Conservation (phyloP, 2,329 filamentous ascomycete species). For the Arthrocladium fulminans region DNA sequence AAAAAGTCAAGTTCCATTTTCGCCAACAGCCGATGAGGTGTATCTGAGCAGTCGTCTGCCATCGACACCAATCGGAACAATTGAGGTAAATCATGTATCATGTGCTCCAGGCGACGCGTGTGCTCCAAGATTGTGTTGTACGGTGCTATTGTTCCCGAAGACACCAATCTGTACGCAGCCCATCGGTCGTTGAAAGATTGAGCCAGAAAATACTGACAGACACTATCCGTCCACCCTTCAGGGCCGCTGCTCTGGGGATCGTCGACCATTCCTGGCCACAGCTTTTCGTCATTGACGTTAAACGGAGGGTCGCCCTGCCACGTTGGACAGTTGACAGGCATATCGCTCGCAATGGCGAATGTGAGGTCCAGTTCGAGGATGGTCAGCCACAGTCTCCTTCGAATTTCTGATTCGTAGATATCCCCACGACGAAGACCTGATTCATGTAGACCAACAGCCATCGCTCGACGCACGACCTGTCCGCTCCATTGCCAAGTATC, state of each 20-base stretch:
- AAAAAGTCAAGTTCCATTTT: conserved; percentile 25
- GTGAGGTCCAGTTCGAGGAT: conserved; percentile 26
- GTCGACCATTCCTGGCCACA: conserved; percentile 11
- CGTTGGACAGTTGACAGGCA: conserved; percentile 18
- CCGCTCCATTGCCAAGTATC: conserved; percentile 18
- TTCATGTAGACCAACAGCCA: conserved; percentile 18
- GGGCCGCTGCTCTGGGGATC: conserved; percentile 12
- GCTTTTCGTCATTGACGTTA: conserved; percentile 20
- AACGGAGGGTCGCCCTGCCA: conserved; percentile 15
- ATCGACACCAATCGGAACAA: conserved; percentile 17
- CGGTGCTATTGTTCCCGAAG: conserved; percentile 6
- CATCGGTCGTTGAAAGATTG: conserved; percentile 18
- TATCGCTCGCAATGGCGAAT: conserved; percentile 20
- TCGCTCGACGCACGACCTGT: conserved; percentile 16
- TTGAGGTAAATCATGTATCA: conserved; percentile 17
- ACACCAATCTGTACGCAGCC: conserved; percentile 16
- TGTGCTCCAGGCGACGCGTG: conserved; percentile 17
- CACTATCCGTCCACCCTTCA: conserved; percentile 20
- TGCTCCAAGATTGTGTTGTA: conserved; percentile 16
- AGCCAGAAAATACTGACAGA: conserved; percentile 21
- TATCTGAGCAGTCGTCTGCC: conserved; percentile 18
- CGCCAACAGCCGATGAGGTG: conserved; percentile 18
- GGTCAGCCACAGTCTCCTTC: conserved; percentile 26
- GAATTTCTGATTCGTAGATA: conserved; percentile 24
- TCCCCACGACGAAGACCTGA: conserved; percentile 4